Evolutionary conservation across 331 rosid species (phyloP), one percentile per base, ranked within the genome.

Genomic region (Malus hybrid): DNA sequence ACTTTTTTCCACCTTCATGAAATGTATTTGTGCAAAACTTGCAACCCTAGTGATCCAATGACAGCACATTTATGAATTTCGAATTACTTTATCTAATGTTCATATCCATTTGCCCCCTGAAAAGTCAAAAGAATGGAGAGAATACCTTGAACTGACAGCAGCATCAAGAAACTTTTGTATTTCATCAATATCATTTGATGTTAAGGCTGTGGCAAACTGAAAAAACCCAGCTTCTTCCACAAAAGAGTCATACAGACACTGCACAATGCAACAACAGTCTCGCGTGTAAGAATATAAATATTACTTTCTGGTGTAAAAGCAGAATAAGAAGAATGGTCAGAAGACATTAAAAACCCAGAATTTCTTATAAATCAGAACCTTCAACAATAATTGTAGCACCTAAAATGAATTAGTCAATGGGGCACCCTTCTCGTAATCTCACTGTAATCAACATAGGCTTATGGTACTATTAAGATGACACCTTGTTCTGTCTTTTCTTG

Each of bases 141-240:
- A 65, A 78, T 61, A 92, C 99, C 99, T 87, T 68, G 81, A 79
- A 74, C 70, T 88, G 77, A 94, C 91, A 66, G 97, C 83, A 61
- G 81, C 67, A 68, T 94, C 90, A 48, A 92, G 93, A 87, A 94
- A 94, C 26, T 77, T 89, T 48, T 94, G 99, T 85, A 94, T 86
- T 83, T 92, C 97, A 75, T 92, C 99, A 22, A 94, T 82, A 84
- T 94, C 97, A 69, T 81, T 92, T 78, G 99, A 90, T 71, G 85
- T 92, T 84, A 90, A 85, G 84, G 97, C 77, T 14, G 96, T 89
- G 42, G 99, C 99, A 86, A 90, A 92, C 84, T 92, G 91, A 81
- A 94, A 66, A 82, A 80, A 64, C 61, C 97, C 97, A 81, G 85
- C n/a, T 79, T 94, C 93, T 86, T 89, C 96, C 69, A 53, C 86